Conservation (phyloP, 345 rosid species). For the Eutrema japonicum region DNA sequence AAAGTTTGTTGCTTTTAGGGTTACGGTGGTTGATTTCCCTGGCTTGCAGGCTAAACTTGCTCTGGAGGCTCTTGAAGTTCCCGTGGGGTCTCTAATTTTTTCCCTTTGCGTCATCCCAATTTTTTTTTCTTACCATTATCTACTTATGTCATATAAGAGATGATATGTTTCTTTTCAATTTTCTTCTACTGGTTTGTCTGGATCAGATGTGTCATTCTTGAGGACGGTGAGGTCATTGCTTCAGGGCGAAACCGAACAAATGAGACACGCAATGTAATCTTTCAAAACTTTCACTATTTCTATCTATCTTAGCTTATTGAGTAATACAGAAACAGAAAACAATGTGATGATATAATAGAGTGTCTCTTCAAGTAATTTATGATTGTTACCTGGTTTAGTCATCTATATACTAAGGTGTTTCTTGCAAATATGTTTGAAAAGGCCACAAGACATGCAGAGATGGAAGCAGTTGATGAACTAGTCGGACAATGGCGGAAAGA, state of each 20-base stretch:
- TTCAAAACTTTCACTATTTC: background rate
- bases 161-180: background rate
- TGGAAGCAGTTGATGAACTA: constrained; percentile 85
- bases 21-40: background rate
- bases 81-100: constrained; percentile 60
- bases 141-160: background rate
- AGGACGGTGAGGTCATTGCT: constrained; percentile 59
- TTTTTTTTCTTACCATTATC: constrained; percentile 11
- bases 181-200: constrained; percentile 19
- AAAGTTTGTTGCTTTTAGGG: background rate
- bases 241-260: constrained; percentile 68
- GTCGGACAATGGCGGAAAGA: constrained; percentile 64
- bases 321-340: background rate
- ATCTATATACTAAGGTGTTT: background rate
- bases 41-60: constrained; percentile 75
- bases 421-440: constrained; percentile 22
- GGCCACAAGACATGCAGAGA: constrained; percentile 96
- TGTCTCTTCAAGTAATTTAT: background rate
- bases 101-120: background rate
- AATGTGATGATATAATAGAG: background rate
- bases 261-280: constrained; percentile 60
- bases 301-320: background rate
- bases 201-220: constrained; percentile 61
- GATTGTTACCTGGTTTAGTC: constrained; percentile 16
- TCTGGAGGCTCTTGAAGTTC: constrained; percentile 74